Evolutionary conservation across 345 rosid genomes (phyloP).

Genomic region (Populus davidiana): DNA sequence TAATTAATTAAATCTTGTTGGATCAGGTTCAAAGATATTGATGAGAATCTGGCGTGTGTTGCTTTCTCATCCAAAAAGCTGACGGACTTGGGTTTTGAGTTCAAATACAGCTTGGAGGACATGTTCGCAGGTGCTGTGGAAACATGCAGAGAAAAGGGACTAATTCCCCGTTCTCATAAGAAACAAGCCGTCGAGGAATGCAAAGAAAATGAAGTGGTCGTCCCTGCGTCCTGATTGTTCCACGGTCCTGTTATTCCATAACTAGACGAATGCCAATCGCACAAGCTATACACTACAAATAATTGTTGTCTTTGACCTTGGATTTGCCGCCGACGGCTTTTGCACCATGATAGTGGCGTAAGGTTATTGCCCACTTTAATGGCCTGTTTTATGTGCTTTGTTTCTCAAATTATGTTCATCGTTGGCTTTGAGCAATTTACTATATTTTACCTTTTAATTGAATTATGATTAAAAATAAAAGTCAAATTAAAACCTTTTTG

Average conservation of each 20-base stretch:
- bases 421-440: no score
- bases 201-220: not conserved
- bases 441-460: no score
- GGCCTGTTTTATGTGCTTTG: not conserved
- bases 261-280: not conserved
- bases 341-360: not conserved
- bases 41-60: constrained; percentile 43
- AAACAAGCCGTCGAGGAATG: not conserved
- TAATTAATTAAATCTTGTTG: not conserved
- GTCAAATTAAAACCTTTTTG: no score
- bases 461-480: no score
- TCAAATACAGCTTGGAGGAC: constrained; percentile 69
- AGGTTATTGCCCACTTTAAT: not conserved
- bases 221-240: not conserved
- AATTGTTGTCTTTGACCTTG: not conserved
- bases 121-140: constrained; percentile 55
- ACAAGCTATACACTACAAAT: not conserved
- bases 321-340: not conserved
- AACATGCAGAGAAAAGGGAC: constrained; percentile 15
- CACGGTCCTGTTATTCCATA: not conserved
- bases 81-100: constrained; percentile 62
- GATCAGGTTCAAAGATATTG: constrained; percentile 58
- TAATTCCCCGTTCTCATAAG: constrained; percentile 42
- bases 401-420: not conserved
- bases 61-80: constrained; percentile 66